Conservation (phyloP, 306 rosid species). For the Sicyos edulis region DNA sequence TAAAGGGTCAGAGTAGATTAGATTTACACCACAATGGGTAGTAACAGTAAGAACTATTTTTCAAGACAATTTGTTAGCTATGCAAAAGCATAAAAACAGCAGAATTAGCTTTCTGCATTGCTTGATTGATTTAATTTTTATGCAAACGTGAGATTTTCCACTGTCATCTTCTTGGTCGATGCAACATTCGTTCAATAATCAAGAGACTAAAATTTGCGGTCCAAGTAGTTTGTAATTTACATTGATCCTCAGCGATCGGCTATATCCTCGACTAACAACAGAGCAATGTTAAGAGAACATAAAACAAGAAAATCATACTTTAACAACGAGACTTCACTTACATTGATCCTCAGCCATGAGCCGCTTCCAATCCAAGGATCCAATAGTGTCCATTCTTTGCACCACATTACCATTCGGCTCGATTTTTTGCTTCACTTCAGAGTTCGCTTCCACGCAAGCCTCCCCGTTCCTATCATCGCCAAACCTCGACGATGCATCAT, state of each 20-base stretch:
- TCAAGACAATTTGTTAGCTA: background rate
- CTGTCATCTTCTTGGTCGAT: background rate
- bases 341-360: constrained; percentile 88
- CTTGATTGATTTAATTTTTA: constrained; percentile 2
- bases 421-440: constrained; percentile 37
- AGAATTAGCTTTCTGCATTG: background rate
- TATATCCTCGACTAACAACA: background rate
- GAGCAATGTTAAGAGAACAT: constrained; percentile 16
- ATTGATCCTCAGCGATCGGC: background rate
- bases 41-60: background rate
- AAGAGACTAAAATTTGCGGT: background rate
- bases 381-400: constrained; percentile 41
- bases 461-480: constrained; percentile 34
- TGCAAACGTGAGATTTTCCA: background rate
- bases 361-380: constrained; percentile 84
- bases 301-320: background rate
- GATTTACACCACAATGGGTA: background rate
- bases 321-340: constrained; percentile 33
- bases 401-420: constrained; percentile 40
- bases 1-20: background rate
- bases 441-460: constrained; percentile 24
- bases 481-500: constrained; percentile 31
- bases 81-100: background rate
- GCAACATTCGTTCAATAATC: background rate
- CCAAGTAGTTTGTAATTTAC: background rate